Base-by-base conservation (phyloP, 2,329 filamentous ascomycete genomes). In the Botrytis deweyae region DNA sequence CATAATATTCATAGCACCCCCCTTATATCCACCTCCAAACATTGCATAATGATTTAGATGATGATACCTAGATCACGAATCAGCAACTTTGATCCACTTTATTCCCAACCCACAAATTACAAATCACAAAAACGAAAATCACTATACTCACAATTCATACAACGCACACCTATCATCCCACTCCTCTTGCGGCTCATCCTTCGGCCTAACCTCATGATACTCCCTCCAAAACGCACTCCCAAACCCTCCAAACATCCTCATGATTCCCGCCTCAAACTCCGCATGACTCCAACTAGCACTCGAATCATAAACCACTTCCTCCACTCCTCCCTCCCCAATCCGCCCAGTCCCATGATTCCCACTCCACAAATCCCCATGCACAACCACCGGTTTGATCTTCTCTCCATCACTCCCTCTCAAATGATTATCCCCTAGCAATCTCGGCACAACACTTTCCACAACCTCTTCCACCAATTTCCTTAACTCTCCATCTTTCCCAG, bases 191-290 rank as follows among this genome's bases (percentile, higher is more conserved):
- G 95, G 95, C 81, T 97, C 93, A 14, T 92, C 91, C 84, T 92
- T 97, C 0, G 92, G 92, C 65, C 95, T 90, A 38, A 94, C 80
- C 58, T 84, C 82, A 81, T 93, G 89, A 81, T 98, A 98, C 80
- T 96, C 93, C 46, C 87, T 87, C 86, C 92, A 90, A 79, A 97
- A 97, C 1, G 80, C 82, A 0, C 82, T 79, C 0, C 90, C 90
- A 82, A 97, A 97, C 0, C 95, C 95, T 0, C 95, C 95, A 86
- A 98, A 98, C 94, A 98, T 97, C 70, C 88, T 89, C 94, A 98
- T 98, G 77, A 97, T 97, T 0, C 95, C 95, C 70, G 97, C 84
- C 78, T 98, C 95, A 82, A 91, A 98, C 84, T 98, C 95, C 2
- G 88, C 92, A 81, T 98, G 95, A 1, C 91, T 93, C 80, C 97